Evolutionary conservation across 345 rosid species (phyloP).

Genomic region (Populus simonii): DNA sequence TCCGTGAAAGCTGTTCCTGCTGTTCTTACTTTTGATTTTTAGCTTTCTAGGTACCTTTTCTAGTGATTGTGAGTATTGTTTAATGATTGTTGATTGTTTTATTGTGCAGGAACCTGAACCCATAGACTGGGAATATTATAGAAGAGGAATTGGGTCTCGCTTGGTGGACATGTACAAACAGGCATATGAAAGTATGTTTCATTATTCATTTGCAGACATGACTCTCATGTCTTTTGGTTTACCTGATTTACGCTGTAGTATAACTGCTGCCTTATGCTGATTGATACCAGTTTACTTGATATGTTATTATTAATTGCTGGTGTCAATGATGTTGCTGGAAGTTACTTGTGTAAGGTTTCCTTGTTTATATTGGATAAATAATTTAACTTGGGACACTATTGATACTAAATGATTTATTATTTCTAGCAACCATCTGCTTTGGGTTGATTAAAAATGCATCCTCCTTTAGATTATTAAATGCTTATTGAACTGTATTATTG

Average conservation of each 20-base stretch:
- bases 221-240: not conserved
- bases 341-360: not conserved
- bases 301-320: not conserved
- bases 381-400: not conserved
- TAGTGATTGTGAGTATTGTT: not conserved
- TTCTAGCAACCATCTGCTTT: not conserved
- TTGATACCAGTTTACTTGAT: not conserved
- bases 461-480: not conserved
- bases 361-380: not conserved
- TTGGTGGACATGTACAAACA: slow-evolving; percentile 95
- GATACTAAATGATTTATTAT: not conserved
- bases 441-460: not conserved
- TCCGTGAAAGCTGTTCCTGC: not conserved
- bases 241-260: not conserved
- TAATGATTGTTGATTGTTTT: not conserved
- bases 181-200: slow-evolving; percentile 75
- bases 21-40: not conserved
- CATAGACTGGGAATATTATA: slow-evolving; percentile 84
- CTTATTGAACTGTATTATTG: not conserved
- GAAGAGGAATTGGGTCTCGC: slow-evolving; percentile 86
- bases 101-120: slow-evolving; percentile 87
- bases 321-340: not conserved
- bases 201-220: not conserved
- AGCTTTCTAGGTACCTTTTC: not conserved
- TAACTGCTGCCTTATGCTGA: not conserved